These are phyloP conservation scores for Suhomyces bolitotheri DNA, from an alignment of 1,139 yeast genomes.

Conservation along the genomic window DNA sequence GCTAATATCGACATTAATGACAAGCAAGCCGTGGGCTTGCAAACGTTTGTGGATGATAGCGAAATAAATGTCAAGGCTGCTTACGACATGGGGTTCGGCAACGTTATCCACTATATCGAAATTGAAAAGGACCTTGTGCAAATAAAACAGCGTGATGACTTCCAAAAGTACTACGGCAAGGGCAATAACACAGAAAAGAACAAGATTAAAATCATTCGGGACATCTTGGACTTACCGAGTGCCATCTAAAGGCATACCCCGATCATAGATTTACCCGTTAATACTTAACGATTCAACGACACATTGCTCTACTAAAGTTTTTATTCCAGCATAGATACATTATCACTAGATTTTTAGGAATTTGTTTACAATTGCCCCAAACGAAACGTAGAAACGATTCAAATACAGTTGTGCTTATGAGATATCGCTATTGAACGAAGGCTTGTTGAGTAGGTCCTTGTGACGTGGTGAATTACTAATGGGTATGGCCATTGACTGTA, in stretches of 20 bases:
- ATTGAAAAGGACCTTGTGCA: constrained; percentile 41
- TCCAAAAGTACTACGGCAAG: constrained; percentile 35
- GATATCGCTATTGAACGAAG: too few species aligned
- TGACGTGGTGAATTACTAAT: too few species aligned
- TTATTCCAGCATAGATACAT: too few species aligned
- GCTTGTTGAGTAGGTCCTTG: too few species aligned
- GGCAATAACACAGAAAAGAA: constrained; percentile 28
- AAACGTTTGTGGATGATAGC: constrained; percentile 81
- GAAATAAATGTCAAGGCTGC: constrained; percentile 65
- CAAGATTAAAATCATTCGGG: constrained; percentile 35
- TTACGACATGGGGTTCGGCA: constrained; percentile 49
- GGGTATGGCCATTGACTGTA: too few species aligned
- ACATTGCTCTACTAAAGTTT: too few species aligned
- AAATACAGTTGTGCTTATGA: too few species aligned
- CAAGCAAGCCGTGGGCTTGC: constrained; percentile 31
- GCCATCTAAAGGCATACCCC: neutral
- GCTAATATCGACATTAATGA: constrained; percentile 59
- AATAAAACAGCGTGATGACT: constrained; percentile 32
- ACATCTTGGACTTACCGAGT: constrained; percentile 31
- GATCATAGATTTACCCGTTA: too few species aligned
- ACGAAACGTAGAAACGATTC: too few species aligned
- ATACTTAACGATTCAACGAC: too few species aligned
- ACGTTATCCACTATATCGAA: constrained; percentile 61
- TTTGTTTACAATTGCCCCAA: too few species aligned
- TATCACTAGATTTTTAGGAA: too few species aligned